Evolutionary conservation across 352 stramenopile species (phyloP).

Genomic region (Phytopythium vexans): DNA sequence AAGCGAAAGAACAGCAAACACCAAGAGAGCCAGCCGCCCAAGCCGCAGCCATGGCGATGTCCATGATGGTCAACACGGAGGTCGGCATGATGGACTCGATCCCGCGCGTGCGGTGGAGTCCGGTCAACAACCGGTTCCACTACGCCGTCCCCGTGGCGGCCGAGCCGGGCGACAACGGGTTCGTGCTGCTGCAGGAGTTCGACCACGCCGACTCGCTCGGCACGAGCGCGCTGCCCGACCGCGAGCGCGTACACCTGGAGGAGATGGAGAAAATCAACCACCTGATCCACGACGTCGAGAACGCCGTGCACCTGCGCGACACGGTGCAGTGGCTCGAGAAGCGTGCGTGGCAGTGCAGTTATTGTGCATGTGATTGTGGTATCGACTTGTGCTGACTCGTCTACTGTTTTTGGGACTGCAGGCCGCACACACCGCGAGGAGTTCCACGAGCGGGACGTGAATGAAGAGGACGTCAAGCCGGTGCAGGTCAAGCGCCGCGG

Average conservation of each 20-base stretch:
- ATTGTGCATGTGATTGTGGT: too few species aligned
- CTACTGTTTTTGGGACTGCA: conserved; percentile 1
- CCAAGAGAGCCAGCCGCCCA: conserved; percentile 6
- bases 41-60: conserved; percentile 35
- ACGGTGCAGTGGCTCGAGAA: conserved; percentile 59
- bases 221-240: conserved; percentile 34
- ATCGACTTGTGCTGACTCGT: background rate
- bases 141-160: conserved; percentile 62
- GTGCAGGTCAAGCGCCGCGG: conserved; percentile 45
- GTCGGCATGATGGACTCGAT: conserved; percentile 46
- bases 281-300: conserved; percentile 73
- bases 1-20: conserved; percentile 18
- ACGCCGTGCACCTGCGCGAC: conserved; percentile 56
- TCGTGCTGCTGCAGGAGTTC: conserved; percentile 71
- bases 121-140: conserved; percentile 75
- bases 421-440: conserved; percentile 59
- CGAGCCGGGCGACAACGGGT: conserved; percentile 56
- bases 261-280: conserved; percentile 77
- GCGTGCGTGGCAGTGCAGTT: conserved; percentile 13
- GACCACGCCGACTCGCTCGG: conserved; percentile 47
- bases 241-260: conserved; percentile 55
- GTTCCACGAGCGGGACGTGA: conserved; percentile 50
- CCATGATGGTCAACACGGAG: conserved; percentile 37
- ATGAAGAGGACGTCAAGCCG: conserved; percentile 49
- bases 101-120: conserved; percentile 67